A percentile compares a stretch with the other conserved stretches of the same genome.
These are phyloP conservation scores for Avicennia marina DNA, from an alignment of 257 asterid species.

Conservation along the genomic window DNA sequence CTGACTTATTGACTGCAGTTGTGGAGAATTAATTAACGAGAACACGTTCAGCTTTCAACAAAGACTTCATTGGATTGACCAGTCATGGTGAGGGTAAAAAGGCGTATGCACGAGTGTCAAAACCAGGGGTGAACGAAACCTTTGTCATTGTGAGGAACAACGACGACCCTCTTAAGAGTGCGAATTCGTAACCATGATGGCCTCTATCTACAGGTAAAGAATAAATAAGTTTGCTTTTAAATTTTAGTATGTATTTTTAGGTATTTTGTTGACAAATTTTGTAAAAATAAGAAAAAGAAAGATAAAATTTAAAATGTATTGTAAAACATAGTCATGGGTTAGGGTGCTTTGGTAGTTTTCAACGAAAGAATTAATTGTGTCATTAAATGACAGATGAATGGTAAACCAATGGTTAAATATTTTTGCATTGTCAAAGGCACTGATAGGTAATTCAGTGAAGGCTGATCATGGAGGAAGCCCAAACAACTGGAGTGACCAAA, in stretches of 20 bases:
- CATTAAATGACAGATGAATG: too few relatives aligned
- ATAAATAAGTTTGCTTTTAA: too few relatives aligned
- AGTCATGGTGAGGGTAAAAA: not conserved
- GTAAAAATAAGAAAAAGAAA: too few relatives aligned
- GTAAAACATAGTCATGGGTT: too few relatives aligned
- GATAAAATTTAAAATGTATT: too few relatives aligned
- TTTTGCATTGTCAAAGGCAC: not conserved
- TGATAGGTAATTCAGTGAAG: slow-evolving; percentile 4
- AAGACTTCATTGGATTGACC: slow-evolving; percentile 21
- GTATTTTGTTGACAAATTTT: too few relatives aligned
- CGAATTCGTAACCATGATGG: slow-evolving; percentile 27
- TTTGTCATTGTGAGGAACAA: slow-evolving; percentile 23
- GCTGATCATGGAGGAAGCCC: slow-evolving; percentile 18
- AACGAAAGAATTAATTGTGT: too few relatives aligned
- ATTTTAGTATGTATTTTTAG: too few relatives aligned
- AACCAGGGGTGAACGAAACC: slow-evolving; percentile 20
- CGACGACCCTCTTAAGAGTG: slow-evolving; percentile 9
- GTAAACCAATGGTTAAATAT: too few relatives aligned
- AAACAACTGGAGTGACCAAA: slow-evolving; percentile 15
- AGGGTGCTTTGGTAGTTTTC: too few relatives aligned
- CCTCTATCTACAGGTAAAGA: slow-evolving; percentile 30
- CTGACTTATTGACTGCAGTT: slow-evolving; percentile 10
- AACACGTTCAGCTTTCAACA: slow-evolving; percentile 23
- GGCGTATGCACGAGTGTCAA: slow-evolving; percentile 11
- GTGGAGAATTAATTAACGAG: slow-evolving; percentile 34